A percentile compares a stretch with the other conserved stretches of the same genome.
phyloP scores from a whole-genome alignment of 345 rosid genomes.

The sweet orange (Citrus sinensis) region DVS_A1.0 CM039168.1:28060501-28061000 shows the following conservation, averaged over 20 bases:
- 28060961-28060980: neutral
- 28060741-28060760: neutral
- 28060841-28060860: slow-evolving; percentile 39
- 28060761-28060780: neutral
- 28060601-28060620: slow-evolving; percentile 74
- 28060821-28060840: slow-evolving; percentile 50
- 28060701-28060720: neutral
- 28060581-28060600: slow-evolving; percentile 67
- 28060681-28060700: slow-evolving; percentile 5
- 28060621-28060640: slow-evolving; percentile 41
- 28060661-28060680: slow-evolving; percentile 13
- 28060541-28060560: slow-evolving; percentile 75
- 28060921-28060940: slow-evolving; percentile 14
- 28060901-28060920: slow-evolving; percentile 54
- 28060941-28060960: slow-evolving; percentile 26
- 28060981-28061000: neutral
- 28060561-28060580: slow-evolving; percentile 81
- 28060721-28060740: neutral
- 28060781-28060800: neutral
- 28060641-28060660: slow-evolving; percentile 32
- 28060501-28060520: slow-evolving; percentile 97
- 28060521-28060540: slow-evolving; percentile 88
- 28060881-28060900: slow-evolving; percentile 35
- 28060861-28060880: neutral
- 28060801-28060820: slow-evolving; percentile 28